These are phyloP conservation scores for Carex scoparia DNA, from an alignment of 176 grass and related monocot species.

Conservation along the genomic window DNA sequence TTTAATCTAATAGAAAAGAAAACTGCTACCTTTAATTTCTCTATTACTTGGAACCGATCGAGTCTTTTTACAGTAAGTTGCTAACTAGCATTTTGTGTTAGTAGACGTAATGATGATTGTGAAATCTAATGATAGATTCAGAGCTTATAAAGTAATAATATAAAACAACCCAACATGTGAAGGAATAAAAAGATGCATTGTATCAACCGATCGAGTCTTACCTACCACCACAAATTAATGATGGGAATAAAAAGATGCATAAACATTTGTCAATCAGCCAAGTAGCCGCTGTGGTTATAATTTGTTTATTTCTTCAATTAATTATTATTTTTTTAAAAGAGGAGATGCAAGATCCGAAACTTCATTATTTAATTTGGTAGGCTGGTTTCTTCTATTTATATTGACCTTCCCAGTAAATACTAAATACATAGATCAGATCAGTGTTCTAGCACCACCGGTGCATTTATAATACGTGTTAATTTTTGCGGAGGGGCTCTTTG, in stretches of 20 bases:
- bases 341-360: too few relatives aligned
- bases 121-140: constrained; percentile 4
- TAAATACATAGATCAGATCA: background rate
- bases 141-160: background rate
- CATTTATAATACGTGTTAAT: background rate
- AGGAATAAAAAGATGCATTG: background rate
- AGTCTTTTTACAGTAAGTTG: background rate
- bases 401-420: background rate
- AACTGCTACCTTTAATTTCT: background rate
- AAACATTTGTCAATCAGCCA: background rate
- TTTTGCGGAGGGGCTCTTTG: background rate
- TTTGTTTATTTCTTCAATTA: background rate
- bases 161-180: background rate
- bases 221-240: background rate
- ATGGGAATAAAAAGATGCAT: background rate
- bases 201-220: background rate
- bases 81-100: background rate
- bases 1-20: too few relatives aligned
- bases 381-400: background rate
- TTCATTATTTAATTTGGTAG: too few relatives aligned
- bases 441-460: background rate
- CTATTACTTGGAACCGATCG: background rate
- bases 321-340: too few relatives aligned
- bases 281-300: background rate
- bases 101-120: background rate